phyloP scores from a whole-genome alignment of 257 asterid species.

The Solanum clarkiae region DNA sequence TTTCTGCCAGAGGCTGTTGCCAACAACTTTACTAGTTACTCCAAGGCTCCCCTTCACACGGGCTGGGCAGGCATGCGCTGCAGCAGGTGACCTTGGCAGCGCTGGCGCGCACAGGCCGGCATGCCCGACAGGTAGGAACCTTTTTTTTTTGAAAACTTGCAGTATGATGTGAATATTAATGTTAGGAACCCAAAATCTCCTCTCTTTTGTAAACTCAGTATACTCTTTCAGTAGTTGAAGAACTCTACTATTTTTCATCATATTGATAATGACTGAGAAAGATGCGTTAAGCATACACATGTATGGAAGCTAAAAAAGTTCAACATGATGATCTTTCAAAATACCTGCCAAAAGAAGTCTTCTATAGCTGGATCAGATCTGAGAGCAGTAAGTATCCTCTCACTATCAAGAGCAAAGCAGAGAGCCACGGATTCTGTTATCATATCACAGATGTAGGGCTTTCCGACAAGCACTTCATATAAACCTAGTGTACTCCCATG shows the following conservation, averaged over 20 bases:
- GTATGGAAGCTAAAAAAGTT: slow-evolving; percentile 1
- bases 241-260: neutral
- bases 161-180: neutral
- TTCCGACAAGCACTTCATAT: slow-evolving; percentile 86
- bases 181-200: neutral
- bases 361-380: slow-evolving; percentile 76
- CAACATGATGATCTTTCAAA: neutral
- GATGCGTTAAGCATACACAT: neutral
- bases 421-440: slow-evolving; percentile 71
- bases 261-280: neutral
- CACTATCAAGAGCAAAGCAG: slow-evolving; percentile 70
- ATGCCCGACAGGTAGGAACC: too few species aligned
- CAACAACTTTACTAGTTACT: too few species aligned
- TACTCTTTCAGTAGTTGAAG: neutral
- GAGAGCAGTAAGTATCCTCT: slow-evolving; percentile 49
- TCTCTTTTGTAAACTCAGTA: neutral
- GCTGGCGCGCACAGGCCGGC: too few species aligned
- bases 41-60: too few species aligned
- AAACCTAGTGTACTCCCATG: slow-evolving; percentile 95
- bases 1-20: too few species aligned
- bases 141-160: neutral
- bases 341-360: slow-evolving; percentile 96
- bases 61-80: too few species aligned
- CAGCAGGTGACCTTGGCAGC: too few species aligned
- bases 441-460: slow-evolving; percentile 71